phyloP scores from a whole-genome alignment of 306 rosid genomes.

The Cicer judaicum region DNA sequence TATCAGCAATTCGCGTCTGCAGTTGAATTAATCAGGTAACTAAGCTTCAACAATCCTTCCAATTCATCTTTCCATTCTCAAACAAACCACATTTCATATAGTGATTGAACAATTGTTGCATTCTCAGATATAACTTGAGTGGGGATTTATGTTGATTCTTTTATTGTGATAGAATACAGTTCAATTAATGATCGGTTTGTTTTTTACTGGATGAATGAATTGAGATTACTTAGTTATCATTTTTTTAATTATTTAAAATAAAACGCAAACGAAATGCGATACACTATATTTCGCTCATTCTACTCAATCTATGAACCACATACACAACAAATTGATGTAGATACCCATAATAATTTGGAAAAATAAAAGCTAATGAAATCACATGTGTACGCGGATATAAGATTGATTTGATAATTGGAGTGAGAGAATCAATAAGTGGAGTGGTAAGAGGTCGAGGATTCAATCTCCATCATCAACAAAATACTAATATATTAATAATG shows the following conservation, averaged over 20 bases:
- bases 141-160: not conserved
- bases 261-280: not conserved
- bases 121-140: conserved; percentile 4
- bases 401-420: too few species aligned
- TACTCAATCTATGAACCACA: not conserved
- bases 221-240: not conserved
- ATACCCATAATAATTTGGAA: too few species aligned
- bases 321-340: too few species aligned
- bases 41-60: conserved; percentile 31
- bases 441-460: too few species aligned
- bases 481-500: too few species aligned
- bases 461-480: too few species aligned
- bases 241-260: not conserved
- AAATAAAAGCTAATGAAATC: not conserved
- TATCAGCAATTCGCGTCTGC: conserved; percentile 29
- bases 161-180: not conserved
- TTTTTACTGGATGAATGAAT: too few species aligned
- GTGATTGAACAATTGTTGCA: conserved; percentile 22
- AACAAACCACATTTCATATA: not conserved
- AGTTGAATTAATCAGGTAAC: conserved; percentile 11
- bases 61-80: conserved; percentile 15
- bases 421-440: too few species aligned
- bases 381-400: too few species aligned
- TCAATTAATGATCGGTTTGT: not conserved
- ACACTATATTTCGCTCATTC: not conserved